Percentiles rank a stretch among this genome's conserved stretches.
phyloP scores from a whole-genome alignment of 2,329 filamentous ascomycete genomes.

The Chaetomiaceae sp. region DNA sequence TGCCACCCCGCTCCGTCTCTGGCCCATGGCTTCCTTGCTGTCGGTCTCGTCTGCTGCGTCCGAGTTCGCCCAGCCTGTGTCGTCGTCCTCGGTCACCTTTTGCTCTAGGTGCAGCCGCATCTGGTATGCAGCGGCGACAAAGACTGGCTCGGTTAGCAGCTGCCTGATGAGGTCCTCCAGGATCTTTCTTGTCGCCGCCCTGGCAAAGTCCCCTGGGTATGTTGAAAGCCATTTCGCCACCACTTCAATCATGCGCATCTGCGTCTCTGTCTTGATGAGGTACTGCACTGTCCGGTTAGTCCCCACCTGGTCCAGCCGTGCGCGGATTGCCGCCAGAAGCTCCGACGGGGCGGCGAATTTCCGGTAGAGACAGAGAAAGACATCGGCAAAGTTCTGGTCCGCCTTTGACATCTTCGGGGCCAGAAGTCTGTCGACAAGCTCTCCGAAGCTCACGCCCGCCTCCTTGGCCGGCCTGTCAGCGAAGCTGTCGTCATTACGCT shows the following conservation, averaged over 20 bases:
- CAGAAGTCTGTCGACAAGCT: constrained; percentile 82
- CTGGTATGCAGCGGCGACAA: constrained; percentile 78
- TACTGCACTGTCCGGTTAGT: constrained; percentile 63
- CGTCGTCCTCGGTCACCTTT: constrained; percentile 76
- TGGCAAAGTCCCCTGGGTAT: constrained; percentile 92
- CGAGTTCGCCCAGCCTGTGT: constrained; percentile 84
- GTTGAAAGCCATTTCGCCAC: constrained; percentile 83
- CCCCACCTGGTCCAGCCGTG: constrained; percentile 67
- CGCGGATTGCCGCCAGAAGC: constrained; percentile 72
- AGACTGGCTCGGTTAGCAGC: constrained; percentile 74
- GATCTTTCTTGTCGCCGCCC: constrained; percentile 64
- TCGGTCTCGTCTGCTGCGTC: constrained; percentile 53
- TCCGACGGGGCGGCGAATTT: constrained; percentile 82
- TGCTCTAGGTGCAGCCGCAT: constrained; percentile 74
- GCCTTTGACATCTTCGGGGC: constrained; percentile 75
- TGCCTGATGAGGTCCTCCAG: constrained; percentile 71
- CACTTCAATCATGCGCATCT: constrained; percentile 78
- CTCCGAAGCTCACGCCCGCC: constrained; percentile 57
- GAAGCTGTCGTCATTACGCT: constrained; percentile 60
- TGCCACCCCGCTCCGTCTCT: constrained; percentile 35
- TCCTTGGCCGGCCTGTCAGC: constrained; percentile 50
- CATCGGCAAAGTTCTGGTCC: constrained; percentile 82
- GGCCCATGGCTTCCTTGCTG: constrained; percentile 25
- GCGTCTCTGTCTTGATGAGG: constrained; percentile 72
- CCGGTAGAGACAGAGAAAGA: constrained; percentile 89